Percentiles rank a stretch among this genome's conserved stretches.
Evolutionary conservation across 352 stramenopile species (phyloP).

Genomic region (Globisporangium spinosum): DNA sequence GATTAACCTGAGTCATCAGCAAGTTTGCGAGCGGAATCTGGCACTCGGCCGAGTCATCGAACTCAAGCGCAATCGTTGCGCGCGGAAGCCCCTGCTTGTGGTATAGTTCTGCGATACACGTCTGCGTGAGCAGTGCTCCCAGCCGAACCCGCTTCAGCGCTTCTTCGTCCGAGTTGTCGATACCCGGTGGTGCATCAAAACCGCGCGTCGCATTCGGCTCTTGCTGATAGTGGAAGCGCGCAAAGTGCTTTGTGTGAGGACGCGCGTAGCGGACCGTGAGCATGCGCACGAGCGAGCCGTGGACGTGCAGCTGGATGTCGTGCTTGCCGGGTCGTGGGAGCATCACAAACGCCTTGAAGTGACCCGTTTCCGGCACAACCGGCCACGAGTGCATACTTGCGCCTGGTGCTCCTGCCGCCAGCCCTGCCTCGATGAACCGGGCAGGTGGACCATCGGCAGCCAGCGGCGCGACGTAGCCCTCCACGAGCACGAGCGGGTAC

Average conservation of each 20-base stretch:
- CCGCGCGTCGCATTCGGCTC: conserved; percentile 34
- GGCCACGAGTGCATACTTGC: conserved; percentile 36
- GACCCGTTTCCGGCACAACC: conserved; percentile 34
- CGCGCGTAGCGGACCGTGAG: conserved; percentile 40
- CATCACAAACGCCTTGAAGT: conserved; percentile 64
- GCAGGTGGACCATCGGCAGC: conserved; percentile 22
- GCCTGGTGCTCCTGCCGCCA: neutral
- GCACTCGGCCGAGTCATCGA: conserved; percentile 29
- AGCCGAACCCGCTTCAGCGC: conserved; percentile 45
- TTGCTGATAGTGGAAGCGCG: conserved; percentile 70
- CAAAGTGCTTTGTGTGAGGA: conserved; percentile 26
- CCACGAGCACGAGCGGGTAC: conserved; percentile 50
- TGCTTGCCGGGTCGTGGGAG: conserved; percentile 45
- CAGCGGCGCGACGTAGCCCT: conserved; percentile 36
- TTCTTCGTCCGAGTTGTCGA: conserved; percentile 54
- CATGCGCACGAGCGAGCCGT: conserved; percentile 8
- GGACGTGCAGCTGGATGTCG: conserved; percentile 25
- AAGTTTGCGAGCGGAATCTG: conserved; percentile 46
- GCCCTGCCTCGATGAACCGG: neutral
- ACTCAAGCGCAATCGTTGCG: conserved; percentile 50
- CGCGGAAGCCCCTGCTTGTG: conserved; percentile 35
- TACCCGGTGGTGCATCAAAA: conserved; percentile 48
- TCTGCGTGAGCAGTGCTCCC: conserved; percentile 54
- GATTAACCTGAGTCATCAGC: conserved; percentile 30
- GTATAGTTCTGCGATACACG: conserved; percentile 50